Evolutionary conservation across 768 basidiomycete genomes (phyloP), one percentile per base, ranked within the genome.

Genomic region (Sutorius australiensis): DNA sequence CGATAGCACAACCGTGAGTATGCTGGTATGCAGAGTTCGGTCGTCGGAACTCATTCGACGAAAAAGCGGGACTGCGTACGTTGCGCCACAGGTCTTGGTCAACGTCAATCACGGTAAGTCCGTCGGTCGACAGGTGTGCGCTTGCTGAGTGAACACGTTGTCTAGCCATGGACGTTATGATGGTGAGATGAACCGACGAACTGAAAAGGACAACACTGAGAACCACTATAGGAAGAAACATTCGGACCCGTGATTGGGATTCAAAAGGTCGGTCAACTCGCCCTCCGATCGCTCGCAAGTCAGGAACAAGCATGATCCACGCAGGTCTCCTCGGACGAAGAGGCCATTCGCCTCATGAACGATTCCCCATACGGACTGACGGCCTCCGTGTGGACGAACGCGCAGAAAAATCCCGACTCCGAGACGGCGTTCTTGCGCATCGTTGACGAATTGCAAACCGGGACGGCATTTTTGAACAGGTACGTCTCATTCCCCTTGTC

Each of bases 161-260:
- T 6, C 27, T 57, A 92, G 90, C 77, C 14, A 97, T 98, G 94
- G 87, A 92, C 24, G 75, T 97, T 31, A 97, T 98, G 94, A 91
- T 72, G 76, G 94, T 86, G 59, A 9, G 72, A 50, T 19, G 10
- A 14, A 36, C 19, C 31, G 7, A n/a, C 40, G 17, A 16, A 31
- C 16, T 8, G 3, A 33, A 7, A n/a, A 8, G 7, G 7, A 30
- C 13, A 51, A 8, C 3, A 33, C 46, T 62, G 7, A 48, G 19
- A 33, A 34, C 27, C 19, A 17, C 19, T 48, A 10, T 55, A 89
- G 85, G 85, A 88, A 70, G 90, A 94, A 71, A 92, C 91, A 0
- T 98, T 98, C 57, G 97, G 97, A 0, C 97, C 97, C 0, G 80
- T 97, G 6, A 76, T 98, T 28, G 95, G 94, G 11, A 93, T 99